A percentile compares a stretch with the other conserved stretches of the same genome.
Conservation (phyloP, 352 stramenopile genomes). For the Globisporangium echinulatum region DNA sequence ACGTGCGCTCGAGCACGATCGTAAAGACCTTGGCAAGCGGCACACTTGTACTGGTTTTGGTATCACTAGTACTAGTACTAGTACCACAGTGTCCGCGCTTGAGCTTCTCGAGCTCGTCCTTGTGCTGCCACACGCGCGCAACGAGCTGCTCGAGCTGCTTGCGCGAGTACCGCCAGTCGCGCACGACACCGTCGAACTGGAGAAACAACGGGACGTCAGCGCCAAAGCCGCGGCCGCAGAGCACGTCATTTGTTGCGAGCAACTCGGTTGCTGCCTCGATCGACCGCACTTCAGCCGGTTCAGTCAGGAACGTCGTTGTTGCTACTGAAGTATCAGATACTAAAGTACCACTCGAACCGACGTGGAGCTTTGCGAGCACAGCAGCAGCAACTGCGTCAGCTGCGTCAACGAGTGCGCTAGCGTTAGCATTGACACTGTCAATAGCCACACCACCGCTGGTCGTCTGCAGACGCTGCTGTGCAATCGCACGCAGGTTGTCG, state of each 20-base stretch:
- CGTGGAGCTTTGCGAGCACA: slow-evolving; percentile 17
- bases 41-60: slow-evolving; percentile 2
- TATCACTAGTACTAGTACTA: too few species aligned
- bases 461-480: not conserved
- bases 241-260: slow-evolving; percentile 26
- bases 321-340: too few species aligned
- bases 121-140: slow-evolving; percentile 49
- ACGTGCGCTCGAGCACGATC: slow-evolving; percentile 30
- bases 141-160: slow-evolving; percentile 41
- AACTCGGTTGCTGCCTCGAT: not conserved
- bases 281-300: slow-evolving; percentile 25
- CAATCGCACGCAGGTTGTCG: slow-evolving; percentile 23
- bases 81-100: slow-evolving; percentile 17
- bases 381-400: slow-evolving; percentile 8
- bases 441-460: not conserved
- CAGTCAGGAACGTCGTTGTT: slow-evolving; percentile 41
- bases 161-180: slow-evolving; percentile 43
- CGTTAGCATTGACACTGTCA: not conserved
- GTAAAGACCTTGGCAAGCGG: slow-evolving; percentile 28
- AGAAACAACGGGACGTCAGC: slow-evolving; percentile 44
- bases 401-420: slow-evolving; percentile 9
- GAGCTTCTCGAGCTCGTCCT: slow-evolving; percentile 43
- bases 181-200: slow-evolving; percentile 51
- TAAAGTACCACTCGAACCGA: too few species aligned
- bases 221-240: slow-evolving; percentile 26